Evolutionary conservation across 257 asterid species (phyloP).

Genomic region (Solanum ossicruentum): DNA sequence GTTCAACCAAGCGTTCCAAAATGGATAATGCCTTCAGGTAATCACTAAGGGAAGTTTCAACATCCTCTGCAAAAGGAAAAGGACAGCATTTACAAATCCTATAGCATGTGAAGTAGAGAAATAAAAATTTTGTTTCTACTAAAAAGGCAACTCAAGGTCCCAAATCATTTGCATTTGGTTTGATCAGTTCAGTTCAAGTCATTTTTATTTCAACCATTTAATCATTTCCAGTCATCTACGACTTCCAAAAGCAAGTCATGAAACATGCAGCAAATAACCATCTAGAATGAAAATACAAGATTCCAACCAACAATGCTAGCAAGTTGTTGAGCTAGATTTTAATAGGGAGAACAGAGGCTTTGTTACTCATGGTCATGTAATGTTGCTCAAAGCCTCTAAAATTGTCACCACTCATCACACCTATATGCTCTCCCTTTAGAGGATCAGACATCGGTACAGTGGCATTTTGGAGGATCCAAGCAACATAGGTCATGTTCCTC

Average conservation of each 20-base stretch:
- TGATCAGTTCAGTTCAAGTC: neutral
- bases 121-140: neutral
- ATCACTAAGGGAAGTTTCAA: conserved; percentile 88
- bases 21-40: conserved; percentile 81
- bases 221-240: neutral
- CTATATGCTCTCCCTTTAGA: neutral
- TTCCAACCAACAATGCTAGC: neutral
- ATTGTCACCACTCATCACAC: neutral
- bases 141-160: neutral
- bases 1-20: conserved; percentile 74
- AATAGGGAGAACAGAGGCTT: neutral
- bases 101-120: neutral
- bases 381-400: neutral
- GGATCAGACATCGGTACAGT: neutral
- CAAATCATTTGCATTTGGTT: neutral
- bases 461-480: neutral
- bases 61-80: conserved; percentile 56
- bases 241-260: neutral
- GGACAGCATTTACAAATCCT: neutral
- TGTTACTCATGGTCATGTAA: neutral
- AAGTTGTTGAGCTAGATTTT: neutral
- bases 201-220: neutral
- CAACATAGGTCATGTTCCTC: neutral
- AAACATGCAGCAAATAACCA: neutral
- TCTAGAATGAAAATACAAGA: neutral